Evolutionary conservation across 2,329 filamentous ascomycete species (phyloP), one percentile per base, ranked within the genome.

Genomic region (Epichloe scottii): DNA sequence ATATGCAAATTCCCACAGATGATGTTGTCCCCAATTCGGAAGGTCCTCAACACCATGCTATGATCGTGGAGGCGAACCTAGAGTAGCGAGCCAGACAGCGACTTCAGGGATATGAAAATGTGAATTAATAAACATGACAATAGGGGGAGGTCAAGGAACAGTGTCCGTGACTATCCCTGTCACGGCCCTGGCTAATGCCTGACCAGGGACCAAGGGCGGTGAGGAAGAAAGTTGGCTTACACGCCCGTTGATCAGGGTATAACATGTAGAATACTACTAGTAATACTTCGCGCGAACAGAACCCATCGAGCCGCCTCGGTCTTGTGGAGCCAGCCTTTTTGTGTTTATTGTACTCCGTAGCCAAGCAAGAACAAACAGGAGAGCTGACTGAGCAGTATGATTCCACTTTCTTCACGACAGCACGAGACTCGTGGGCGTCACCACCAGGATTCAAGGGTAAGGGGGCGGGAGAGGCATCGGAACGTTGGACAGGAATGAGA

Each of bases 141-240:
- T 10, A 21, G 12, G 26, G 14, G 34, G 10, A 6, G 19, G 34
- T 17, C 19, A 37, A 26, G 45, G 34, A 37, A 3, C 34, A 38
- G 34, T 8, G 26, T 26, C 48, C 39, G 14, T 39, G 12, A 19
- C 17, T 19, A 47, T 51, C 45, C 50, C 50, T 51, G 50, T 51
- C 50, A 41, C 19, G n/a, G 39, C 38, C 50, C 40, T 23, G 45
- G 50, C 39, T 21, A 39, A 19, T 39, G 33, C 35, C 40, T 45
- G 42, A 30, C 50, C 39, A 45, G 46, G 46, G 50, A 34, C 12
- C 11, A 33, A 30, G 50, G 41, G 50, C 50, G 50, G 50, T 51
- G 50, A 51, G 8, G 50, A 38, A 19, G 34, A 46, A 35, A 14
- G 30, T 21, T 21, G n/a, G 12, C 17, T 41, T 15, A 17, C 15